These are phyloP conservation scores for Gelatoporia subvermispora DNA, from an alignment of 768 basidiomycete species.

Conservation along the genomic window DNA sequence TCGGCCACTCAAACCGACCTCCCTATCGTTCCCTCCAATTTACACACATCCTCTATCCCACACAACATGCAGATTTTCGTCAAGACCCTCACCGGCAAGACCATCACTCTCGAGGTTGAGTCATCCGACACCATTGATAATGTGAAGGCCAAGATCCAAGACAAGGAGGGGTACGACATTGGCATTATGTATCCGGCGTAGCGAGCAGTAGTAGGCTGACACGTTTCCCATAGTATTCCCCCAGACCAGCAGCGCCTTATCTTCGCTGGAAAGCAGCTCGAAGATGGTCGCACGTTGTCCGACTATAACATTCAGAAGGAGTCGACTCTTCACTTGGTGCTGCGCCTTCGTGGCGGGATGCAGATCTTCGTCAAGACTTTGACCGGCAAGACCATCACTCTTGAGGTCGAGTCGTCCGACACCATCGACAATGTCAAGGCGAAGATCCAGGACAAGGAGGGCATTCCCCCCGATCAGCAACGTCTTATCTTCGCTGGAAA, in stretches of 20 bases:
- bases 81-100: conserved; percentile 97
- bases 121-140: conserved; percentile 97
- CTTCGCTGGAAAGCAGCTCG: conserved; percentile 99
- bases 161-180: conserved; percentile 81
- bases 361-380: conserved; percentile 54
- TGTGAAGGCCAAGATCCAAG: conserved; percentile 96
- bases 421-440: conserved; percentile 71
- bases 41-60: conserved; percentile 26
- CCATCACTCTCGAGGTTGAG: conserved; percentile 97
- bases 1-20: neutral
- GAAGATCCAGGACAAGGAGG: conserved; percentile 89
- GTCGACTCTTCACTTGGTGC: conserved; percentile 95
- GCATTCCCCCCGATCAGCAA: conserved; percentile 77
- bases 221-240: conserved; percentile 53
- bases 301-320: conserved; percentile 99
- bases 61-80: conserved; percentile 66
- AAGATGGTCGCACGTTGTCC: conserved; percentile 93
- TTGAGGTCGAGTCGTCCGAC: conserved; percentile 68
- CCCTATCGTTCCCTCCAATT: neutral
- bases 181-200: neutral
- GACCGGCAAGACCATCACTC: conserved; percentile 76
- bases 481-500: conserved; percentile 80
- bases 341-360: conserved; percentile 91
- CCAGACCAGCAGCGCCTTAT: conserved; percentile 97
- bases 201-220: conserved; percentile 1